Conservation (phyloP, 352 stramenopile genomes). For the Plasmopara viticola region DNA sequence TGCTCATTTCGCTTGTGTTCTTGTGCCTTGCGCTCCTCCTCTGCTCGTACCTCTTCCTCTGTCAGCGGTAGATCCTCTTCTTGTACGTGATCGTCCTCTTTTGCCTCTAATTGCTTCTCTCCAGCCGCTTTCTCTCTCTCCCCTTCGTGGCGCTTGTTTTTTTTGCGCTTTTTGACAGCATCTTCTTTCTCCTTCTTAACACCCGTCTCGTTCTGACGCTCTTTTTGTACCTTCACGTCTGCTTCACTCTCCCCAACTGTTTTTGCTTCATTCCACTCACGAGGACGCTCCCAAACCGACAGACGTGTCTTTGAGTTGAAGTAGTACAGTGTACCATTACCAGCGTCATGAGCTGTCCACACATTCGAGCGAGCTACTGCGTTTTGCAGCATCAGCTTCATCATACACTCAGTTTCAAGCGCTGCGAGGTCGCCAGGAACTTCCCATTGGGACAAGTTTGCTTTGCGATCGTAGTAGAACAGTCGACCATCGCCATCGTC, state of each 20-base stretch:
- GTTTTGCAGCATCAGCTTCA: slow-evolving; percentile 77
- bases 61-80: slow-evolving; percentile 24
- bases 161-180: slow-evolving; percentile 19
- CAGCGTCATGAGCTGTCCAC: slow-evolving; percentile 70
- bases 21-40: slow-evolving; percentile 25
- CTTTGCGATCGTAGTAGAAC: slow-evolving; percentile 69
- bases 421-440: slow-evolving; percentile 38
- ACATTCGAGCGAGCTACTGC: slow-evolving; percentile 50
- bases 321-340: slow-evolving; percentile 73
- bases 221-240: slow-evolving; percentile 7
- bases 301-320: slow-evolving; percentile 65
- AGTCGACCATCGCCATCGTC: slow-evolving; percentile 62
- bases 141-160: slow-evolving; percentile 10
- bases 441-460: slow-evolving; percentile 50
- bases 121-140: slow-evolving; percentile 6
- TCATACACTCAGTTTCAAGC: slow-evolving; percentile 72
- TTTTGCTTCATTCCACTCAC: slow-evolving; percentile 41
- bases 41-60: slow-evolving; percentile 27
- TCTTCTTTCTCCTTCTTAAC: slow-evolving; percentile 21
- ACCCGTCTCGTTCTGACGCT: slow-evolving; percentile 2
- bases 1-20: slow-evolving; percentile 47
- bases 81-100: slow-evolving; percentile 10
- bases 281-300: slow-evolving; percentile 66
- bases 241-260: slow-evolving; percentile 10
- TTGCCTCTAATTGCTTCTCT: slow-evolving; percentile 3